Evolutionary conservation across 2,329 filamentous ascomycete genomes (phyloP).

Genomic region (Stagonosporopsis rhizophila): DNA sequence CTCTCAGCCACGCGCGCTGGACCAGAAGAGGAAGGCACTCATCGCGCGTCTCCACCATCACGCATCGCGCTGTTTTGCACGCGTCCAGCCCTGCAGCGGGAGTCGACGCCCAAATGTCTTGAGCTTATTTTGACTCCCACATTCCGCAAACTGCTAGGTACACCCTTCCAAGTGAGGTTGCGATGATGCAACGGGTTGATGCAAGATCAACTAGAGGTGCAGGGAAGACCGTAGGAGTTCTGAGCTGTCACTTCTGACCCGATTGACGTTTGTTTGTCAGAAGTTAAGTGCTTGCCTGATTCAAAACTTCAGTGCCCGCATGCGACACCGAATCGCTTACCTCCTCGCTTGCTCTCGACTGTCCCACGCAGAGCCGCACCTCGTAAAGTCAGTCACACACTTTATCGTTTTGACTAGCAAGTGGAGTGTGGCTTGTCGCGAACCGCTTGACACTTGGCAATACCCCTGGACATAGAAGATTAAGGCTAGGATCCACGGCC

Average conservation of each 20-base stretch:
- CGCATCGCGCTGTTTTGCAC: slow-evolving; percentile 22
- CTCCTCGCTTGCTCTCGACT: slow-evolving; percentile 11
- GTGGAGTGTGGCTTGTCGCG: slow-evolving; percentile 18
- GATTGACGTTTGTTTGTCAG: not conserved
- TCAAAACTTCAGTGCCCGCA: slow-evolving; percentile 5
- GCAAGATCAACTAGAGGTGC: not conserved
- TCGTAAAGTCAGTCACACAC: slow-evolving; percentile 17
- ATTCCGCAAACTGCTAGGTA: not conserved
- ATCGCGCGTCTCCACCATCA: slow-evolving; percentile 28
- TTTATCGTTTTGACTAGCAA: slow-evolving; percentile 18
- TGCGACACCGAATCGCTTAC: slow-evolving; percentile 6
- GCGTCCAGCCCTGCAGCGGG: slow-evolving; percentile 28
- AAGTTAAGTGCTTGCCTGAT: slow-evolving; percentile 9
- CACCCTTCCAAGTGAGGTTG: not conserved
- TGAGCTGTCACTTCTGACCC: not conserved
- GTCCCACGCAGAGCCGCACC: slow-evolving; percentile 17
- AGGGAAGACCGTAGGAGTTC: slow-evolving; percentile 1
- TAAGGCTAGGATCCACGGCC: slow-evolving; percentile 15
- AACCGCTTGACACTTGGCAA: slow-evolving; percentile 17
- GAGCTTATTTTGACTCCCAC: slow-evolving; percentile 33
- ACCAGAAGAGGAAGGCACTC: slow-evolving; percentile 33
- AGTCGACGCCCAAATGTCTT: slow-evolving; percentile 24
- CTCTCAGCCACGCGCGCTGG: slow-evolving; percentile 14
- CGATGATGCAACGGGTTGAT: slow-evolving; percentile 1
- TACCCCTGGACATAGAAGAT: slow-evolving; percentile 13